phyloP scores from a whole-genome alignment of 257 asterid genomes.

The Penstemon barbatus region DNA sequence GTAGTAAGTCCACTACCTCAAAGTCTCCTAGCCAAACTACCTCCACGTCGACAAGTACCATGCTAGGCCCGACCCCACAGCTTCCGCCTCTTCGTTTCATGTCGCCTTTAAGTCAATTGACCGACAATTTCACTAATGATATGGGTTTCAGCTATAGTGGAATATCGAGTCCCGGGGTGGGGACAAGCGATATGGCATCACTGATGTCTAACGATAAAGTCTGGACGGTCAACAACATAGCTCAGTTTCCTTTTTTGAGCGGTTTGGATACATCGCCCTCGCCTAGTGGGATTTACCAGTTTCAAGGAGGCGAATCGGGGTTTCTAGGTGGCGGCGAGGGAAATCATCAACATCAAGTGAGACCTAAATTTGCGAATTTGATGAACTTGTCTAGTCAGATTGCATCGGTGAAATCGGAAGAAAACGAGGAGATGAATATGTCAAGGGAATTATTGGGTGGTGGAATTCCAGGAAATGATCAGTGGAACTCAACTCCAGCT shows the following conservation, averaged over 20 bases:
- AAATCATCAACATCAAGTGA: conserved; percentile 16
- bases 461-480: conserved; percentile 32
- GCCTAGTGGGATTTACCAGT: conserved; percentile 36
- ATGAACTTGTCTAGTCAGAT: conserved; percentile 39
- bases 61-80: conserved; percentile 43
- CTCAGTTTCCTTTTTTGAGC: conserved; percentile 56
- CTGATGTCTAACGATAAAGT: conserved; percentile 39
- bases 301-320: conserved; percentile 42
- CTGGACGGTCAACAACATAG: conserved; percentile 59
- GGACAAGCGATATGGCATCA: conserved; percentile 38
- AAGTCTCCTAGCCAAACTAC: conserved; percentile 61
- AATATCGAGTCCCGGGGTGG: conserved; percentile 37
- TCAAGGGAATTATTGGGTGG: conserved; percentile 63
- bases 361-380: conserved; percentile 53
- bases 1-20: conserved; percentile 35
- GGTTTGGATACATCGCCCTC: conserved; percentile 44
- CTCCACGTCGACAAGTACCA: conserved; percentile 42
- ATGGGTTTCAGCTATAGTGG: conserved; percentile 47
- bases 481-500: conserved; percentile 41
- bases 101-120: conserved; percentile 66
- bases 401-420: conserved; percentile 76
- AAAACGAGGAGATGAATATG: conserved; percentile 40
- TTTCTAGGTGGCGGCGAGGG: conserved; percentile 39
- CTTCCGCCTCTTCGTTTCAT: conserved; percentile 55
- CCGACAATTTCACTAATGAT: conserved; percentile 39